phyloP scores from a whole-genome alignment of 1,139 yeast genomes.

The Nematodospora anomalae region DNA sequence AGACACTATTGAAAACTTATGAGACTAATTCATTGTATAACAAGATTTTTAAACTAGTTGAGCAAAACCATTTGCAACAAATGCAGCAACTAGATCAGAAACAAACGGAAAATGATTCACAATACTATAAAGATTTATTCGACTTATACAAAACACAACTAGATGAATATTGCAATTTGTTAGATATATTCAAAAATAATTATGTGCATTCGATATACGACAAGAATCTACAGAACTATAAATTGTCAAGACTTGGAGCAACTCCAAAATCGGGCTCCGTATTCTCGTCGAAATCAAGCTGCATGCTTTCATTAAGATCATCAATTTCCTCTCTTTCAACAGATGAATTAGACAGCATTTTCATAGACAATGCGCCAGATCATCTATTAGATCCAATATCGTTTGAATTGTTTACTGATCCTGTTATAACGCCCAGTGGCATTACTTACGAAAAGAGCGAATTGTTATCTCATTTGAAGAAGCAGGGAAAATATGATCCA shows the following conservation, averaged over 20 bases:
- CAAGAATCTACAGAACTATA: constrained; percentile 5
- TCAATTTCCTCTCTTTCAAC: constrained; percentile 4
- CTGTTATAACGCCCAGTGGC: constrained; percentile 53
- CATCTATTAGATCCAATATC: constrained; percentile 48
- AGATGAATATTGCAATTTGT: constrained; percentile 21
- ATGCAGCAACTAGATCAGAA: constrained; percentile 15
- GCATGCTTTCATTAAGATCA: constrained; percentile 6
- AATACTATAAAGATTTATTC: constrained; percentile 19
- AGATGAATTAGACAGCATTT: constrained; percentile 3
- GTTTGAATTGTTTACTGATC: constrained; percentile 44
- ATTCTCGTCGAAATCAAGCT: constrained; percentile 7
- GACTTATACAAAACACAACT: constrained; percentile 19
- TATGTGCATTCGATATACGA: constrained; percentile 17
- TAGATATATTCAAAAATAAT: constrained; percentile 24
- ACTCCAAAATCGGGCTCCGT: constrained; percentile 7
- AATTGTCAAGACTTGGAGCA: constrained; percentile 5
- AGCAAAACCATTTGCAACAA: constrained; percentile 19
- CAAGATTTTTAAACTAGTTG: constrained; percentile 22
- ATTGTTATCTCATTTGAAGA: constrained; percentile 14
- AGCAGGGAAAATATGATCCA: constrained; percentile 19
- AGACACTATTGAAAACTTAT: constrained; percentile 21
- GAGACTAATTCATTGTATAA: constrained; percentile 21
- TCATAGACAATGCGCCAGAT: constrained; percentile 39
- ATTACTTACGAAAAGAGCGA: constrained; percentile 44
- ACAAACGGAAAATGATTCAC: constrained; percentile 12